Conservation (phyloP, 257 asterid species). For the Osmanthus fragrans region DNA sequence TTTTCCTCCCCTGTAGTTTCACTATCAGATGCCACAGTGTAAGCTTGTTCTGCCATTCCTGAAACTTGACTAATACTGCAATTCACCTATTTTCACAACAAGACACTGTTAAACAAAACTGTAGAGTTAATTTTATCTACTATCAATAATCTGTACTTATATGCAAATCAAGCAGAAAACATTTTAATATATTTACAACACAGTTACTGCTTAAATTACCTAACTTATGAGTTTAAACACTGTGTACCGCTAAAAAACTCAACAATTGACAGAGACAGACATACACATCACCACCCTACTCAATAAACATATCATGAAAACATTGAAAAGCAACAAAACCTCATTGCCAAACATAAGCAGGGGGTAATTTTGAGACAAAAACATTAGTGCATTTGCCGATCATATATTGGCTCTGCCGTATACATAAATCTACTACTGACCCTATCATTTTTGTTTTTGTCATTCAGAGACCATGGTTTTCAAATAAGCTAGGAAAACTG, state of each 20-base stretch:
- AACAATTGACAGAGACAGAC: too few species aligned
- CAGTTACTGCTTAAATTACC: background rate
- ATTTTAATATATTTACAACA: background rate
- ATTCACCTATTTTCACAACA: background rate
- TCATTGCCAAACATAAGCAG: background rate
- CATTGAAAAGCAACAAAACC: background rate
- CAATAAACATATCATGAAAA: background rate
- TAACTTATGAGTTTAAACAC: background rate
- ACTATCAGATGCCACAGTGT: constrained; percentile 82
- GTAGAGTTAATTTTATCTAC: background rate
- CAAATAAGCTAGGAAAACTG: background rate
- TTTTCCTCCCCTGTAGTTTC: constrained; percentile 81
- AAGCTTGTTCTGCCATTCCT: constrained; percentile 78
- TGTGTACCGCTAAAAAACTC: background rate
- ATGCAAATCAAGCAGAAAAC: background rate
- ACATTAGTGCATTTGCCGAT: background rate
- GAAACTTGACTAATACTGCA: constrained; percentile 6
- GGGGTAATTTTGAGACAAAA: background rate
- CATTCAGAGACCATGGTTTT: background rate
- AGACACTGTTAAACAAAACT: background rate
- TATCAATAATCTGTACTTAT: background rate
- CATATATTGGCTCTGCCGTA: too few species aligned
- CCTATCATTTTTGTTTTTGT: background rate
- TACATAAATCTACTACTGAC: background rate
- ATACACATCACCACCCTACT: background rate